Evolutionary conservation across 768 basidiomycete species (phyloP), one percentile per base, ranked within the genome.

Genomic region (Russula brevipes): DNA sequence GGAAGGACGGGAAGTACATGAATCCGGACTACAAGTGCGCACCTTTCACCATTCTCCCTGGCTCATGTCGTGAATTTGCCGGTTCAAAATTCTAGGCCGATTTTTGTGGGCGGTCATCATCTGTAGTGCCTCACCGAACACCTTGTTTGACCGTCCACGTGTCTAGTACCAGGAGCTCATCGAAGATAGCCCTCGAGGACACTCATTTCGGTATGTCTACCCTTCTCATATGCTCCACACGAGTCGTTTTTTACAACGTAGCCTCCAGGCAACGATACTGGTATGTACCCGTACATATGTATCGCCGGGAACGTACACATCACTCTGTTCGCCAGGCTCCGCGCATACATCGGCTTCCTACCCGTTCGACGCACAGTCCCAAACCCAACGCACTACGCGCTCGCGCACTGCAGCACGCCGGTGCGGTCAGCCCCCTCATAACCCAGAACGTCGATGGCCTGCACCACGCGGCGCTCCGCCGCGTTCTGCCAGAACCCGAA

Each of bases 371-470:
- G 87, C 55, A 81, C 94, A 0, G 80, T 81, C 51, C 92, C 94
- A 4, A 98, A 97, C 69, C 86, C 92, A 4, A 94, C 89, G 0
- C 96, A 98, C 72, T 91, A 83, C 68, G 87, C 91, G 9, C 76
- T 98, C 33, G 88, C 5, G 91, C 94, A 2, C 77, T 97, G 52
- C 88, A 91, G 69, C 78, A 91, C 66, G 75, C 87, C 9, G 82
- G 80, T 3, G 73, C 85, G 57, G 77, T 90, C 19, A 74, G 80
- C 24, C 76, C 77, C 33, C 73, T 94, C 38, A 85, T 98, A 65
- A 98, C 96, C 0, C 89, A 88, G 79, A 91, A 91, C 68, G 95
- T 98, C n/a, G 96, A 98, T 70, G 94, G 94, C 2, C 82, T 98
- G 6, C 95, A 98, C 70, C 86, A 86, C 56, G 92, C 91, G 74